phyloP scores from a whole-genome alignment of 352 stramenopile genomes.

The Globisporangium camurandrum region DNA sequence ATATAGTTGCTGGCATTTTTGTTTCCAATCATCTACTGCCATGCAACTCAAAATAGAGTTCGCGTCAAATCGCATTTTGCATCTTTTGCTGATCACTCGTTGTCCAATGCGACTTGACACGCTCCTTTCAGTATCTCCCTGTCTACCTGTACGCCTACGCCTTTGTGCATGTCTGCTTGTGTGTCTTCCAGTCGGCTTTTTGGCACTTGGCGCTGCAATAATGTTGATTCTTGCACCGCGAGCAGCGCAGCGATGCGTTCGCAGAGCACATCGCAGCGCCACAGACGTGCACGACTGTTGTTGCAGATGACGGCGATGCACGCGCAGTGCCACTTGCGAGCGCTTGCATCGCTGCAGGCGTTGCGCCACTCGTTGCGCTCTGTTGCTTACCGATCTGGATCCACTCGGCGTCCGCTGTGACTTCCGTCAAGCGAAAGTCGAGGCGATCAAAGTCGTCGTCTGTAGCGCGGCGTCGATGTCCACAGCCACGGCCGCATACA shows the following conservation, averaged over 20 bases:
- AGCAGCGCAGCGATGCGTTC: constrained; percentile 65
- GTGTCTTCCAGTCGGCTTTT: constrained; percentile 75
- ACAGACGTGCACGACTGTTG: constrained; percentile 40
- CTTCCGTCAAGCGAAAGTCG: constrained; percentile 67
- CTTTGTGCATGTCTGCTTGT: constrained; percentile 59
- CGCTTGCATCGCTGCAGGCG: constrained; percentile 17
- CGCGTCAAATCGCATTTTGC: too few relatives aligned
- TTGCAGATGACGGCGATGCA: constrained; percentile 13
- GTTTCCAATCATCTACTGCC: too few relatives aligned
- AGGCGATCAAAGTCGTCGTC: constrained; percentile 80
- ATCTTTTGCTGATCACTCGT: too few relatives aligned
- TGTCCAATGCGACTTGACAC: too few relatives aligned
- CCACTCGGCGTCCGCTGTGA: constrained; percentile 59
- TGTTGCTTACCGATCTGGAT: constrained; percentile 58
- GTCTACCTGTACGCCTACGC: too few relatives aligned
- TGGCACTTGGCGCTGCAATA: constrained; percentile 83
- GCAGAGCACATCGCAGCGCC: constrained; percentile 61
- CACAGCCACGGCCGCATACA: neutral
- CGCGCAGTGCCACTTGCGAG: constrained; percentile 19
- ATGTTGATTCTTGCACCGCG: constrained; percentile 76
- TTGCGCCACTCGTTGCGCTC: constrained; percentile 18
- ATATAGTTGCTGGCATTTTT: too few relatives aligned
- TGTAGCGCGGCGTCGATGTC: constrained; percentile 9
- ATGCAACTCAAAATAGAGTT: too few relatives aligned
- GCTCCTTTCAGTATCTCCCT: too few relatives aligned